phyloP scores from a whole-genome alignment of 129 eudicot genomes.

The Artemisia argyi region DNA sequence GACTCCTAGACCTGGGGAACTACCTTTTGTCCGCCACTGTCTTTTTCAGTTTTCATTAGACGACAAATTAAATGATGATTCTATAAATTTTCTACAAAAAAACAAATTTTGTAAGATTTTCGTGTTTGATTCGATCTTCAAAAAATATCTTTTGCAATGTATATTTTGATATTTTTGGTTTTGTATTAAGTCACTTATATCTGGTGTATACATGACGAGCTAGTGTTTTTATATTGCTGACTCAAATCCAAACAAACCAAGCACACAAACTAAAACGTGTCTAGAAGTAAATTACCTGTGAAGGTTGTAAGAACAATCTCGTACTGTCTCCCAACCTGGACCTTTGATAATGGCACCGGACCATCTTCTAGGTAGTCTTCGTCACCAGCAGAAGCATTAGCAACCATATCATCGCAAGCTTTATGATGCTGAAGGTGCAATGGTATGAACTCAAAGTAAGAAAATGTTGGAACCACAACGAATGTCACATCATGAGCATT shows the following conservation, averaged over 20 bases:
- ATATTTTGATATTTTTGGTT: too few species aligned
- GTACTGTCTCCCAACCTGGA: constrained; percentile 68
- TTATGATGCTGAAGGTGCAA: constrained; percentile 40
- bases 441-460: constrained; percentile 86
- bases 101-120: too few species aligned
- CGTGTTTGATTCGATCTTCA: too few species aligned
- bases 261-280: background rate
- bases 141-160: too few species aligned
- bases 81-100: too few species aligned
- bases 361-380: constrained; percentile 60
- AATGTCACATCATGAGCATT: constrained; percentile 65
- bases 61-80: too few species aligned
- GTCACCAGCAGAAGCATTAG: background rate
- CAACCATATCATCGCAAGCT: background rate
- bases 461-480: constrained; percentile 69
- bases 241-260: background rate
- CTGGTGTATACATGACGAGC: too few species aligned
- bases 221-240: too few species aligned
- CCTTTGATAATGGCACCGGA: constrained; percentile 64
- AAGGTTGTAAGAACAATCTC: constrained; percentile 84
- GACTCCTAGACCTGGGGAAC: too few species aligned
- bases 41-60: too few species aligned
- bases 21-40: too few species aligned
- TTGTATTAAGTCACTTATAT: too few species aligned
- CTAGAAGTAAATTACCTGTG: constrained; percentile 43